phyloP scores from a whole-genome alignment of 2,329 filamentous ascomycete genomes.

The Colletotrichum brevisporum region DNA sequence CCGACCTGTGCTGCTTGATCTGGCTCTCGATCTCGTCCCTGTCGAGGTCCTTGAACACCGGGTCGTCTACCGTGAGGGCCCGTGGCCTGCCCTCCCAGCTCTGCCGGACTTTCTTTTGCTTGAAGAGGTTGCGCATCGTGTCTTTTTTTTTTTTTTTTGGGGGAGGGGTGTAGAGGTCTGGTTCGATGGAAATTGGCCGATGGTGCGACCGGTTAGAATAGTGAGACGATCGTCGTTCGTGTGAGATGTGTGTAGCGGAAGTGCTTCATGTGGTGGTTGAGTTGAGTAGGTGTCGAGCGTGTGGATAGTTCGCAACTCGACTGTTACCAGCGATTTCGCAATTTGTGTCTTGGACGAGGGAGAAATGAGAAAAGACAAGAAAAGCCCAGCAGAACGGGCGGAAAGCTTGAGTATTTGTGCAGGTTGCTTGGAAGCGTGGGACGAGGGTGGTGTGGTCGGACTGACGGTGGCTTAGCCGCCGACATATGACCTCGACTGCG shows the following conservation, averaged over 20 bases:
- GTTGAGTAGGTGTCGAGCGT: no score
- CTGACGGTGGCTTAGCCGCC: not conserved
- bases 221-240: no score
- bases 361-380: no score
- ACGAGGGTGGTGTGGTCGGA: not conserved
- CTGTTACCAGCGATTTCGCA: no score
- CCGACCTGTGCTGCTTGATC: not conserved
- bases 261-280: no score
- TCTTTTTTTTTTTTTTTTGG: no score
- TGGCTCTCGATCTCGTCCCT: conserved; percentile 6
- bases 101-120: conserved; percentile 13
- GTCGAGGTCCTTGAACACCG: conserved; percentile 18
- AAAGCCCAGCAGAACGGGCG: no score
- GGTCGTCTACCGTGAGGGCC: conserved; percentile 17
- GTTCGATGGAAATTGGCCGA: not conserved
- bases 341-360: no score
- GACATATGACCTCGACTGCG: not conserved
- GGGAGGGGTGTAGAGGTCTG: not conserved
- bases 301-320: no score
- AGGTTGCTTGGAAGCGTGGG: not conserved
- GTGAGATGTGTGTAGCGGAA: no score
- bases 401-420: no score
- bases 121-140: conserved; percentile 25
- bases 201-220: not conserved
- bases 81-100: conserved; percentile 13